These are phyloP conservation scores for Sambucus nigra DNA, from an alignment of 129 eudicot genomes.

Conservation along the genomic window DNA sequence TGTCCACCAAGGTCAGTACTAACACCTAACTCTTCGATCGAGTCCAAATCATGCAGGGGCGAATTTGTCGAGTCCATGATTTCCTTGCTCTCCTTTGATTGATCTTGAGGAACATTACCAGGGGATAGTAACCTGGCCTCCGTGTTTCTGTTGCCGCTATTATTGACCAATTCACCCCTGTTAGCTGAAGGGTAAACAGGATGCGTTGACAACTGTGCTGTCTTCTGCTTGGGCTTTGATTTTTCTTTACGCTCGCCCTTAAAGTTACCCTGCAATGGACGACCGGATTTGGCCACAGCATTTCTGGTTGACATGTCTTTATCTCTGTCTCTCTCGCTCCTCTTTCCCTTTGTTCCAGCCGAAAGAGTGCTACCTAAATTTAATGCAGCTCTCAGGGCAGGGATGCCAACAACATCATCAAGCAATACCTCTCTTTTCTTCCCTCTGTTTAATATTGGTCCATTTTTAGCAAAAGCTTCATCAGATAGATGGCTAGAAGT, in stretches of 20 bases:
- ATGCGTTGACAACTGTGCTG: conserved; percentile 50
- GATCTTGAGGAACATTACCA: conserved; percentile 19
- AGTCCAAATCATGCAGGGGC: conserved; percentile 44
- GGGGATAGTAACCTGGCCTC: conserved; percentile 38
- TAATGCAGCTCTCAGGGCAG: conserved; percentile 27
- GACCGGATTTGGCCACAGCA: conserved; percentile 17
- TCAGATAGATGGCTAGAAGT: conserved; percentile 33
- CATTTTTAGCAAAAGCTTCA: conserved; percentile 59
- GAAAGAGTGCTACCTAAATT: conserved; percentile 21
- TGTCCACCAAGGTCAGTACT: conserved; percentile 43
- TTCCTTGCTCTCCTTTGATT: conserved; percentile 27
- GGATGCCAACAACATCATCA: conserved; percentile 49
- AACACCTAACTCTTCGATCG: conserved; percentile 60
- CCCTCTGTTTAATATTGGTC: conserved; percentile 76
- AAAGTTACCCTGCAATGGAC: conserved; percentile 27
- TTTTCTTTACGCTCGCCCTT: conserved; percentile 62
- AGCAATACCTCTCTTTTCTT: conserved; percentile 75
- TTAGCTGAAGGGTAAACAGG: conserved; percentile 39
- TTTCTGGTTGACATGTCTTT: conserved; percentile 17
- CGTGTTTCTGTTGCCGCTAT: conserved; percentile 26
- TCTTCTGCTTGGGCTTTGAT: conserved; percentile 65
- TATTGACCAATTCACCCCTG: conserved; percentile 16
- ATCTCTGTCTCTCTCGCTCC: conserved; percentile 43
- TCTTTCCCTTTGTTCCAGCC: conserved; percentile 65
- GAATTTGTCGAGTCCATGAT: conserved; percentile 17